Evolutionary conservation across 2,329 filamentous ascomycete genomes (phyloP).

Genomic region (Apiospora koreana): DNA sequence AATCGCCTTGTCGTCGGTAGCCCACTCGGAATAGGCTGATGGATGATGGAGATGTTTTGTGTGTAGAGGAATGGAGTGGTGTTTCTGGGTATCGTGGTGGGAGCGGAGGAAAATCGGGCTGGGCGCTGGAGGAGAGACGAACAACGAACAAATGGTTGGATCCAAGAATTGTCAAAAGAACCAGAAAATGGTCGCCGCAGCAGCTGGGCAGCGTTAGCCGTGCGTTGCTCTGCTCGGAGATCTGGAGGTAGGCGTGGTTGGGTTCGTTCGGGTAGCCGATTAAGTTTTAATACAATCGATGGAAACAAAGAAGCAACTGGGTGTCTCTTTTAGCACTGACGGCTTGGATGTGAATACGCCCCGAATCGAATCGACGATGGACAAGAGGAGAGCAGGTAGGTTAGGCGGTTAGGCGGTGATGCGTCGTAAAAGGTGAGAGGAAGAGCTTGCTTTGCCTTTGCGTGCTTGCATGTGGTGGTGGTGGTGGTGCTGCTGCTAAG

Average conservation of each 20-base stretch:
- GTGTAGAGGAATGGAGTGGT: not conserved
- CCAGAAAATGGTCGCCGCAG: constrained; percentile 1
- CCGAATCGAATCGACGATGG: not conserved
- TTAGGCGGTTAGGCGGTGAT: not conserved
- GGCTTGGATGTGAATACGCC: not conserved
- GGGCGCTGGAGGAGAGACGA: constrained; percentile 4
- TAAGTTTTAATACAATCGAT: constrained; percentile 2
- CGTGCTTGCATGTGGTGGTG: not conserved
- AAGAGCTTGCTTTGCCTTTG: constrained; percentile 4
- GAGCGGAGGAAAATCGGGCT: constrained; percentile 1
- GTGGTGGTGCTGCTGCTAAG: too few species aligned
- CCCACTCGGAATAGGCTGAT: constrained; percentile 1
- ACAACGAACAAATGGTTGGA: constrained; percentile 7
- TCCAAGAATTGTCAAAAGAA: constrained; percentile 1
- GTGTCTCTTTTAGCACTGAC: not conserved
- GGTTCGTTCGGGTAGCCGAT: not conserved
- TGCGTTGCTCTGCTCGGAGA: not conserved
- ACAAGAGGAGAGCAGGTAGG: not conserved
- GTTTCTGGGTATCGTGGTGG: not conserved
- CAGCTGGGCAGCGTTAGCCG: not conserved
- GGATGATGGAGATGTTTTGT: not conserved
- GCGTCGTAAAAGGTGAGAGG: not conserved
- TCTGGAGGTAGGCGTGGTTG: constrained; percentile 5
- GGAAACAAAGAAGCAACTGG: not conserved
- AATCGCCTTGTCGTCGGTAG: constrained; percentile 13